Evolutionary conservation across 768 basidiomycete species (phyloP), one percentile per base, ranked within the genome.

Genomic region (Russula foetens): DNA sequence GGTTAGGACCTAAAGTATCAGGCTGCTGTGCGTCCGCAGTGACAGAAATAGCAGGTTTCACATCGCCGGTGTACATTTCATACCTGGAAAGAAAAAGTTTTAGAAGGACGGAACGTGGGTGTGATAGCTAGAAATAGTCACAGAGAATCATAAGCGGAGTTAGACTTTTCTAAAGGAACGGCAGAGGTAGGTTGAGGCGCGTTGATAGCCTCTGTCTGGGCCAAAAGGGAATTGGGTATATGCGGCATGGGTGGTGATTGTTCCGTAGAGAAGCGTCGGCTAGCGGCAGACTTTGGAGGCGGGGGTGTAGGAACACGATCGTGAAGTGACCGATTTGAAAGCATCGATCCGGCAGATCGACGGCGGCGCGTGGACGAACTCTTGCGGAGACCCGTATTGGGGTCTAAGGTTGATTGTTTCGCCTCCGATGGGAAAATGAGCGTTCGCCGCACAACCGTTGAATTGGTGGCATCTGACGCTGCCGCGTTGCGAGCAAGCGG

Each of bases 271-370:
- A 90, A 89, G 39, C 86, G 82, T 63, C 79, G 80, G 33, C 71
- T 65, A 41, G 70, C 70, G 49, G 78, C 75, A 5, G 81, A 74
- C 64, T 81, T 81, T 15, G 87, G 84, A 33, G 91, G 91, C 19
- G 90, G 91, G n/a, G 90, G 90, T 8, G 91, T 92, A 12, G 90
- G 90, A 14, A 76, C 86, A 54, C 90, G 86, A 65, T 92, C 91
- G 65, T 88, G 85, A 29, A 91, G 77, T 45, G 90, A 91, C 58
- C 85, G 84, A 65, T 74, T 81, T 0, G 90, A 92, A 19, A 78
- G 74, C 14, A 81, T 72, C 26, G 79, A 82, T 21, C 70, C 71
- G 12, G 78, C 76, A 64, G 87, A 80, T 43, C 84, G 83, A 47
- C 85, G 83, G 51, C 82, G 82, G 21, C 75, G 74, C 26, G 70